Evolutionary conservation across 2,329 filamentous ascomycete species (phyloP), one percentile per base, ranked within the genome.

Genomic region (Arthrobotrys entomopaga): DNA sequence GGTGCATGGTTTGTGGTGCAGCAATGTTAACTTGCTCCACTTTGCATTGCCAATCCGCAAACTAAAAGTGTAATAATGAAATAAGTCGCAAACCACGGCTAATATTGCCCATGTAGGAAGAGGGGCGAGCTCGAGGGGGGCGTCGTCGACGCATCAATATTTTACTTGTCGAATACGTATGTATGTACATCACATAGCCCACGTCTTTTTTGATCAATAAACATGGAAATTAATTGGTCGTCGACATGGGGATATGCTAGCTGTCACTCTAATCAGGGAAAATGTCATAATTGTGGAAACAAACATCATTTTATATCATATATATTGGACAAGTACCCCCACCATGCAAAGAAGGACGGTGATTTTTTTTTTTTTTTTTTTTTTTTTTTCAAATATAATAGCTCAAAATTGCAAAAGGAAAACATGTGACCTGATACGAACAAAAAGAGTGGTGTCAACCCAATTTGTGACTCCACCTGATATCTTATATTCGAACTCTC

Each of bases 321-420:
- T 53, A 52, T 53, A 53, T 67, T 43, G 54, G 38, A 60, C 70
- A 56, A 54, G 70, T 74, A 74, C 70, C 70, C 70, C 70, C 70
- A 66, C 70, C n/a, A n/a, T n/a, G n/a, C n/a, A n/a, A n/a, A 53
- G 48, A 43, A 34, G 22, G n/a, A 43, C 50, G 19, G 19, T n/a
- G 7, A 26, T 40, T 43, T 24, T 46, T n/a, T n/a, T n/a, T n/a
- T n/a, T n/a, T n/a, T n/a, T n/a, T n/a, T n/a, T n/a, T n/a, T n/a
- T n/a, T n/a, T n/a, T n/a, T n/a, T n/a, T n/a, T n/a, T n/a, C n/a
- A n/a, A n/a, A n/a, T n/a, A n/a, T n/a, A 34, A 34, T 34, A 34
- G 29, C 29, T 34, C 29, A 34, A 2, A 34, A n/a, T n/a, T n/a
- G n/a, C n/a, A n/a, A n/a, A n/a, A n/a, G n/a, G 29, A 10, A 34